These are phyloP conservation scores for Alternaria novae-zelandiae DNA, from an alignment of 2,329 filamentous ascomycete species.

Conservation along the genomic window DNA sequence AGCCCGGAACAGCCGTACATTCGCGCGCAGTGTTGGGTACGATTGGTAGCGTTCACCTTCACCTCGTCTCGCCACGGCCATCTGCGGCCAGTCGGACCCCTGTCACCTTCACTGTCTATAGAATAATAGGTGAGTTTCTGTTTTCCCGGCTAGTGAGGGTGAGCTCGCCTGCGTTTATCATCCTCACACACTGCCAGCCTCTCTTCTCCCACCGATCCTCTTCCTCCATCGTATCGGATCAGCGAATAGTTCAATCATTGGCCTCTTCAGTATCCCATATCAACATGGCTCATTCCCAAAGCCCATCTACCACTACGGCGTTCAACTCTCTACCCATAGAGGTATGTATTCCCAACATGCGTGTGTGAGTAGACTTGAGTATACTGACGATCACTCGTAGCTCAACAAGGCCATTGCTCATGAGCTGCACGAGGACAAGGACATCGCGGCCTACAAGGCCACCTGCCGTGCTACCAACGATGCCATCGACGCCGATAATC, in stretches of 20 bases:
- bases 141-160: neutral
- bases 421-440: constrained; percentile 50
- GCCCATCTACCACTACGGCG: constrained; percentile 18
- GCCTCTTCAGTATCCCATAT: neutral
- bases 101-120: constrained; percentile 6
- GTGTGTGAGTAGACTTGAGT: neutral
- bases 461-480: constrained; percentile 49
- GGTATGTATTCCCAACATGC: constrained; percentile 16
- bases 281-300: constrained; percentile 13
- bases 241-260: neutral
- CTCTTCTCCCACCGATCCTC: neutral
- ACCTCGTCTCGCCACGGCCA: neutral
- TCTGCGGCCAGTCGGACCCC: neutral
- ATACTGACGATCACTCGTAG: constrained; percentile 29
- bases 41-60: neutral
- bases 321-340: constrained; percentile 46
- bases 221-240: neutral
- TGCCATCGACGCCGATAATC: constrained; percentile 50
- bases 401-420: constrained; percentile 50
- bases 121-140: neutral
- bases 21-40: neutral
- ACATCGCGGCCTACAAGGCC: constrained; percentile 51
- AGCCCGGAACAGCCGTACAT: neutral
- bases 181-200: neutral
- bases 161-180: neutral